Evolutionary conservation across 331 rosid genomes (phyloP).

Genomic region (Malus hybrid): DNA sequence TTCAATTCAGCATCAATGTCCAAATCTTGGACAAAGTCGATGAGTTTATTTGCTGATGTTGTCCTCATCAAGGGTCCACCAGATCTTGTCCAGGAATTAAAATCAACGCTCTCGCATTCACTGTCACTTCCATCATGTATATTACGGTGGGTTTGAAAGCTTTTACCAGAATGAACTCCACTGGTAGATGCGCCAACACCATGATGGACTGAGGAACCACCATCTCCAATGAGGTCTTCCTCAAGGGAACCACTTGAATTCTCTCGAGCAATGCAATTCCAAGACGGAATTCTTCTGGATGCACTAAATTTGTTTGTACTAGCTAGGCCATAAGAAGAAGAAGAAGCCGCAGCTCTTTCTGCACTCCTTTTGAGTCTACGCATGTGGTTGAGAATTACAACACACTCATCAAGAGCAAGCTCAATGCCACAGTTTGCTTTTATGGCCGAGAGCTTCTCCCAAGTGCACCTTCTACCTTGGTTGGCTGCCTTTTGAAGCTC

Average conservation of each 20-base stretch:
- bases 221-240: slow-evolving; percentile 53
- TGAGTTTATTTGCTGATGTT: slow-evolving; percentile 62
- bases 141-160: slow-evolving; percentile 32
- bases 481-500: slow-evolving; percentile 98
- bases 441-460: slow-evolving; percentile 97
- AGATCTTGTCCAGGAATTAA: slow-evolving; percentile 73
- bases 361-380: slow-evolving; percentile 26
- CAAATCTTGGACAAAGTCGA: slow-evolving; percentile 67
- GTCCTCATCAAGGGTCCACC: slow-evolving; percentile 98
- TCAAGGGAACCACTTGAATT: slow-evolving; percentile 86
- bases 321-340: slow-evolving; percentile 51
- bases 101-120: slow-evolving; percentile 57
- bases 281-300: slow-evolving; percentile 89
- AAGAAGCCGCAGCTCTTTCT: slow-evolving; percentile 69
- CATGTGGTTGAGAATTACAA: no score
- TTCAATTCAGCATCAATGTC: slow-evolving; percentile 53
- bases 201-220: slow-evolving; percentile 46
- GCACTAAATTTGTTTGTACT: slow-evolving; percentile 53
- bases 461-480: slow-evolving; percentile 96
- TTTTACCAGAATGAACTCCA: slow-evolving; percentile 27
- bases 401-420: slow-evolving; percentile 72
- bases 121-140: slow-evolving; percentile 70
- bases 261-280: slow-evolving; percentile 98
- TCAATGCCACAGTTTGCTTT: slow-evolving; percentile 26
- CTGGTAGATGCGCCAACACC: slow-evolving; percentile 27